Evolutionary conservation across 176 grass and related monocot genomes (phyloP), one percentile per base, ranked within the genome.

Genomic region (Lolium rigidum): DNA sequence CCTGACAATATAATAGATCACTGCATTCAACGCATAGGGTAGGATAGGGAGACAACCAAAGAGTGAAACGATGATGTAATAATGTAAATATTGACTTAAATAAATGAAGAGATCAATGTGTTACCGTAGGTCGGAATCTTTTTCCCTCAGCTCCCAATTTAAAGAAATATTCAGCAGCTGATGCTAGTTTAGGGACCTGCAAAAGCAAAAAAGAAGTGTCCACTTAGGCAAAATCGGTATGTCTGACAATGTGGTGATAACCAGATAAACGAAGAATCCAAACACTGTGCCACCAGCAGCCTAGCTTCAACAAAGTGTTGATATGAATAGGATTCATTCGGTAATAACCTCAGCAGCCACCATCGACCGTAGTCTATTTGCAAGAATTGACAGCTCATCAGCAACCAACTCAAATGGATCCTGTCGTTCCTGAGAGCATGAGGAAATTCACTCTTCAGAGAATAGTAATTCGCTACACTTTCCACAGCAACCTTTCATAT

Each of bases 81-180:
- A 18, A 5, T 57, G 9, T 79, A 83, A 82, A 82, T 51, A 14
- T 62, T 57, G 35, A 20, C 10, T 75, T 65, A 7, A 61, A 26
- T 14, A 84, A 63, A 81, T 70, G 7, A 2, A 21, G 44, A 79
- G 67, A 44, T 65, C 9, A 26, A 76, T 20, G 78, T 81, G 76
- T 87, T 91, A 98, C 97, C 60, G 97, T 98, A 66, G 97, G 97
- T 44, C 97, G 92, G 49, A 98, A 98, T 90, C 86, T 94, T 92
- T 98, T 98, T 18, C 97, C 97, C 85, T 98, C 92, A 60, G 86
- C 94, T 90, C 92, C 92, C 76, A 95, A 38, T 77, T 91, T 90
- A 83, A 98, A 98, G 50, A 98, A 98, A 43, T 98, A 98, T 56
- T 98, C 92, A 57, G 97, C 94, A 77, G 97, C 94, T 86, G 97